Base-by-base conservation (phyloP, 2,329 filamentous ascomycete genomes). In the Domatiomyces globalis region DNA sequence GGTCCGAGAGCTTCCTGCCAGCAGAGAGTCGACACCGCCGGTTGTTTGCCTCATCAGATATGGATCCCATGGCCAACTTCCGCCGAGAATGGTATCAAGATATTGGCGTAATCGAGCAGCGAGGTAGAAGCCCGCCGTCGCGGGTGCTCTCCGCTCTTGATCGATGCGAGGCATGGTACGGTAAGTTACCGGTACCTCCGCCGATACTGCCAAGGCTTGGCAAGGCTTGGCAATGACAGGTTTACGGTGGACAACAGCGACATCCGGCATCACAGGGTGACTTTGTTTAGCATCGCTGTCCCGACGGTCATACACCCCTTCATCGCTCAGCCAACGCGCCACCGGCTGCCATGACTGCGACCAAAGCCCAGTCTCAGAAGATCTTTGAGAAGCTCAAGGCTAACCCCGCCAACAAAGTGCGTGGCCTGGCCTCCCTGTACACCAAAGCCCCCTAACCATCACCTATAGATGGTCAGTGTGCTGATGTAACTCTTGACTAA, bases 351-450 rank as follows among this genome's bases (percentile, higher is more conserved):
- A 80, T 80, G 78, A 75, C 75, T 68, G 92, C 92, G 66, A 84
- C 86, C 49, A 98, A 96, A 77, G 81, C 87, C 67, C 82, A 96
- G 75, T 95, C 90, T 71, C 85, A 90, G 69, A 90, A 89, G 73
- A 87, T 98, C 70, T 98, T 98, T 72, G 86, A 94, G 75, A 95
- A 95, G 75, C 74, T 96, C 67, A 95, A 94, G 78, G 78, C 82
- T 53, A 95, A 95, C 75, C 80, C 83, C 54, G 87, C 89, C 55
- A 98, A 98, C 75, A 95, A 94, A 79, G 89, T 92, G 71, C 64
- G 75, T 54, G 50, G 51, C 53, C 54, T 50, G 22, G 22, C 22
- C 22, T 56, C 45, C 59, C 39, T 51, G 44, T 47, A 29, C 27
- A 52, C 42, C 45, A 25, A 15, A 45, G 10, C 17, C 47, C 49